Percentiles rank a stretch among this genome's conserved stretches.
These are phyloP conservation scores for Haplosporangium sp. DNA, from an alignment of 371 early-diverging fungal species.

Conservation along the genomic window DNA sequence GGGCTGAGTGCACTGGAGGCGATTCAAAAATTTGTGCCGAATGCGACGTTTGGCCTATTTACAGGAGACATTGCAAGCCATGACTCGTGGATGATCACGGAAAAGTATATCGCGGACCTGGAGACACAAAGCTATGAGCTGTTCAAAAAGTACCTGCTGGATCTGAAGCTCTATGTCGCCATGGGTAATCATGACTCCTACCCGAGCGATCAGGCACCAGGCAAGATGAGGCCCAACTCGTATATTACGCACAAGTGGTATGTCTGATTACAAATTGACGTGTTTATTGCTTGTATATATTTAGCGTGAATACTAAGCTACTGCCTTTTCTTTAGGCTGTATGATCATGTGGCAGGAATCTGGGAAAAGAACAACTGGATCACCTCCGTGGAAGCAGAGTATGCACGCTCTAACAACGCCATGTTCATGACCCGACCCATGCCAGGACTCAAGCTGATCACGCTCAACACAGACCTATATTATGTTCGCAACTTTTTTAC, in stretches of 20 bases:
- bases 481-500: slow-evolving; percentile 63
- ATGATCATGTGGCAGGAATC: slow-evolving; percentile 58
- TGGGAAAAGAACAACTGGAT: slow-evolving; percentile 68
- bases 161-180: slow-evolving; percentile 63
- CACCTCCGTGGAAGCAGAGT: slow-evolving; percentile 33
- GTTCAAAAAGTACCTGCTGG: slow-evolving; percentile 60
- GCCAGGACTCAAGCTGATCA: slow-evolving; percentile 65
- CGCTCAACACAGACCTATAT: slow-evolving; percentile 73
- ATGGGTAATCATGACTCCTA: slow-evolving; percentile 70
- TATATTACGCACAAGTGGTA: slow-evolving; percentile 52
- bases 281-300: slow-evolving; percentile 1
- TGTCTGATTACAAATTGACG: background rate
- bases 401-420: slow-evolving; percentile 60
- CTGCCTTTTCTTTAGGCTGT: slow-evolving; percentile 54
- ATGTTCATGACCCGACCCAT: slow-evolving; percentile 62
- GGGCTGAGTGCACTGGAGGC: slow-evolving; percentile 47
- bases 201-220: slow-evolving; percentile 51
- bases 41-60: slow-evolving; percentile 62
- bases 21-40: slow-evolving; percentile 39
- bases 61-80: slow-evolving; percentile 73
- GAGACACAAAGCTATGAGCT: slow-evolving; percentile 59
- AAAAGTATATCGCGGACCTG: slow-evolving; percentile 57
- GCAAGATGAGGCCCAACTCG: slow-evolving; percentile 11
- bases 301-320: background rate
- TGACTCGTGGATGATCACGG: slow-evolving; percentile 62